These are phyloP conservation scores for Cercis canadensis DNA, from an alignment of 306 rosid genomes.

Conservation along the genomic window DNA sequence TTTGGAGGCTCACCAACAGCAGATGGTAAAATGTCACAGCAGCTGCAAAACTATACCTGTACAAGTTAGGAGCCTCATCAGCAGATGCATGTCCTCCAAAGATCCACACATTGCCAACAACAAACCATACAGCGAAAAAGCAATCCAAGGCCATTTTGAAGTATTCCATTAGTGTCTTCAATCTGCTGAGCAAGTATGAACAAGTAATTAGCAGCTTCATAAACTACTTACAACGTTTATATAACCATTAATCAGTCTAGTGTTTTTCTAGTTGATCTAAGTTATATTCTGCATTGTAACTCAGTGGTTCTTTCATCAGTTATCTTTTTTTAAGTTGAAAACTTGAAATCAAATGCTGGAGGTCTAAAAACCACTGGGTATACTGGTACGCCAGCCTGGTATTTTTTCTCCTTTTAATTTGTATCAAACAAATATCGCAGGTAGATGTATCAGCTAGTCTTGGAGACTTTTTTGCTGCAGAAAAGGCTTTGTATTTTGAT, in stretches of 20 bases:
- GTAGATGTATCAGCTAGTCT: too few relatives aligned
- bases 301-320: too few relatives aligned
- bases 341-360: too few relatives aligned
- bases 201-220: conserved; percentile 36
- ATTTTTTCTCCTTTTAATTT: too few relatives aligned
- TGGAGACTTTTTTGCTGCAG: too few relatives aligned
- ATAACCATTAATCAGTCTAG: conserved; percentile 4
- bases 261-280: too few relatives aligned
- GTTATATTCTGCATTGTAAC: too few relatives aligned
- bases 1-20: conserved; percentile 27
- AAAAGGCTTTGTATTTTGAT: too few relatives aligned
- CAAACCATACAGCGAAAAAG: conserved; percentile 98
- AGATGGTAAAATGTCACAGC: conserved; percentile 23
- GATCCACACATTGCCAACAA: conserved; percentile 98
- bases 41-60: conserved; percentile 64
- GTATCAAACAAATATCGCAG: too few relatives aligned
- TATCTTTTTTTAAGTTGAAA: too few relatives aligned
- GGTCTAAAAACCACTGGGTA: too few relatives aligned
- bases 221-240: conserved; percentile 28
- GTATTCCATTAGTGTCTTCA: conserved; percentile 81
- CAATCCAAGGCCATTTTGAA: conserved; percentile 93
- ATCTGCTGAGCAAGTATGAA: conserved; percentile 51
- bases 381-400: too few relatives aligned
- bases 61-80: conserved; percentile 83
- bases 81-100: conserved; percentile 89